A percentile compares a stretch with the other conserved stretches of the same genome.
Conservation (phyloP, 164 flowering plant genomes). For the Magnolia officinalis region DNA sequence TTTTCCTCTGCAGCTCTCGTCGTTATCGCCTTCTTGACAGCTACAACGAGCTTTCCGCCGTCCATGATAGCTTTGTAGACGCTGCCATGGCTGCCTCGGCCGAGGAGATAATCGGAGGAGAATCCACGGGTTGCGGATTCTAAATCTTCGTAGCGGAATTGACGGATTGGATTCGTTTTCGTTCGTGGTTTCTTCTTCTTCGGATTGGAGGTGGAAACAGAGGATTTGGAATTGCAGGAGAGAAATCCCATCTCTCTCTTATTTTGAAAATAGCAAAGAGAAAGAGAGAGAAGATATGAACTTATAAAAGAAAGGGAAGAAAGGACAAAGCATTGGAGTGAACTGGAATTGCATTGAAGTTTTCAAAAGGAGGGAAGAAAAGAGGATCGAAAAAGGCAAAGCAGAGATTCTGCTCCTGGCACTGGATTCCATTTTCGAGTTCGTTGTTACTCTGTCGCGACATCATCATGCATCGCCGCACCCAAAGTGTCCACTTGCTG, state of each 20-base stretch:
- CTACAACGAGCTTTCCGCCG: slow-evolving; percentile 48
- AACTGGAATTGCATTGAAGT: background rate
- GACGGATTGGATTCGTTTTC: slow-evolving; percentile 7
- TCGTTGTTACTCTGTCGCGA: background rate
- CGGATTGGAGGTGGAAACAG: background rate
- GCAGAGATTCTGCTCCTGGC: background rate
- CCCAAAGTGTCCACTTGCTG: no score
- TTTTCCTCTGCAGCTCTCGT: background rate
- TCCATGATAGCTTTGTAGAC: slow-evolving; percentile 70
- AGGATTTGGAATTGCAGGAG: slow-evolving; percentile 41
- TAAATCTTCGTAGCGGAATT: slow-evolving; percentile 41
- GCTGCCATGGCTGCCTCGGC: slow-evolving; percentile 84
- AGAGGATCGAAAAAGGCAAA: background rate
- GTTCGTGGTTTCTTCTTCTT: slow-evolving; percentile 5
- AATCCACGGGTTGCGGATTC: slow-evolving; percentile 60
- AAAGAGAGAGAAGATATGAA: background rate
- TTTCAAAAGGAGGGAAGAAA: background rate
- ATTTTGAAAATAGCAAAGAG: background rate
- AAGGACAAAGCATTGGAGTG: background rate
- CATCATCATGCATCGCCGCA: background rate
- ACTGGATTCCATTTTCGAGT: background rate
- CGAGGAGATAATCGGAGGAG: slow-evolving; percentile 57
- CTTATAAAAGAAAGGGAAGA: background rate
- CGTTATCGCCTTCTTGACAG: slow-evolving; percentile 42
- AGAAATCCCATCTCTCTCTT: slow-evolving; percentile 54